Evolutionary conservation across 805 yeast genomes (phyloP), one percentile per base, ranked within the genome.

Genomic region (Wickerhamomyces rabaulensis): DNA sequence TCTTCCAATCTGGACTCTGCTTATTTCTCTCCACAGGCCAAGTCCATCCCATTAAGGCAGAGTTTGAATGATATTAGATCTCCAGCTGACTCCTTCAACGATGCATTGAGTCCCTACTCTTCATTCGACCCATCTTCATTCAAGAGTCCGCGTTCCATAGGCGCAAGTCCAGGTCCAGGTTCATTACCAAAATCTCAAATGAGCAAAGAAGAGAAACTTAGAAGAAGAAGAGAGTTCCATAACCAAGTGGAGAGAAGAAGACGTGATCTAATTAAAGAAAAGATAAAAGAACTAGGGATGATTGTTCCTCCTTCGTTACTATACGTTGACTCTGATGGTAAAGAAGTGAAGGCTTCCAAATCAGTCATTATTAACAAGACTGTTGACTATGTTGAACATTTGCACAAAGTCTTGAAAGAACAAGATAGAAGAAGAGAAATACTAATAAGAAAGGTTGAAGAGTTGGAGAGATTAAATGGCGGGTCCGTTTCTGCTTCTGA

Each of bases 181-280:
- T 67, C 68, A 12, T 45, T 62, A 22, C 66, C 62, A 36, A 53
- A 62, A 57, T 58, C 56, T 42, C 61, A 57, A 43, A 47, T 75
- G 35, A 64, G 76, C 4, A 80, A 79, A 57, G 95, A 85, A 44
- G 89, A 84, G 49, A 86, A 85, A 59, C 63, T 86, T 45, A 78
- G 80, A 50, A 75, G 96, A 52, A 75, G 96, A 52, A 70, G 96
- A 49, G 96, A 90, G 61, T 83, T 89, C 51, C 98, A 91, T 64
- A 91, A 91, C 61, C 96, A 96, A 1, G 97, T 91, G 5, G 98
- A 91, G 65, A 76, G 97, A 57, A 75, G 96, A 55, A 76, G 98
- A 60, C 75, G 98, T 52, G 98, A 92, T 63, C 73, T 88, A 55
- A 91, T 91, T 59, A 90, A 91, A 62, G 95, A 87, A 58, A 81